Evolutionary conservation across 352 stramenopile genomes (phyloP).

Genomic region (Pilasporangium apinafurcum): DNA sequence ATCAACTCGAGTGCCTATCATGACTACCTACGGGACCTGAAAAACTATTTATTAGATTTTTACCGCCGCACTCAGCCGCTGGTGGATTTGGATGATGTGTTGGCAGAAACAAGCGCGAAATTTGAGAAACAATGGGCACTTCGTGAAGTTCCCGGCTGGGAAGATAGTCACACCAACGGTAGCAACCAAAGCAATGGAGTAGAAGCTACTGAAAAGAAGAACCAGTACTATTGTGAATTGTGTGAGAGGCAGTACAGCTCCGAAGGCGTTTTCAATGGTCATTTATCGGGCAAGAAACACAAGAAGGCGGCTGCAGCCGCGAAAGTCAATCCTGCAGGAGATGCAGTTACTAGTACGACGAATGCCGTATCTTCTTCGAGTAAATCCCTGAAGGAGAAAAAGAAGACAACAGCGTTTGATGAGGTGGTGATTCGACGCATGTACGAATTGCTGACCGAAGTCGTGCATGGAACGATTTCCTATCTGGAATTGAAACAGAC

Average conservation of each 20-base stretch:
- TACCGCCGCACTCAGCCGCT: conserved; percentile 86
- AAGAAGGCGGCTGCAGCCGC: conserved; percentile 44
- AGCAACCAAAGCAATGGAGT: conserved; percentile 1
- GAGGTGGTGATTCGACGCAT: conserved; percentile 68
- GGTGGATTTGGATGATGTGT: conserved; percentile 80
- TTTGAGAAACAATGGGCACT: conserved; percentile 83
- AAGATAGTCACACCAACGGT: conserved; percentile 8
- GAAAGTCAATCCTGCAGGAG: not conserved
- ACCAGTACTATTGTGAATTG: conserved; percentile 47
- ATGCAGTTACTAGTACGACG: conserved; percentile 1
- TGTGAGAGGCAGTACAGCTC: conserved; percentile 77
- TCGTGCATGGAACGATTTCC: conserved; percentile 78
- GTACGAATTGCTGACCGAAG: conserved; percentile 76
- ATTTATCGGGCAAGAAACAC: conserved; percentile 77
- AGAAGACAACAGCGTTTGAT: conserved; percentile 56
- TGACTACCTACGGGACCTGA: conserved; percentile 66
- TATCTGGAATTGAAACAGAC: conserved; percentile 87
- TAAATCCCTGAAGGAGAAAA: conserved; percentile 14
- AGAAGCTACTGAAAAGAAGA: not conserved
- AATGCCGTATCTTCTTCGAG: not conserved
- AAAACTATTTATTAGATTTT: conserved; percentile 80
- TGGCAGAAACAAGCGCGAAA: conserved; percentile 72
- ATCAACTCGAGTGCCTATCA: conserved; percentile 46
- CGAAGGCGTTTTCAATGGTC: conserved; percentile 59
- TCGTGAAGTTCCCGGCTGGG: conserved; percentile 52